Evolutionary conservation across 2,329 filamentous ascomycete genomes (phyloP).

Genomic region (Epichloe coenophiala): DNA sequence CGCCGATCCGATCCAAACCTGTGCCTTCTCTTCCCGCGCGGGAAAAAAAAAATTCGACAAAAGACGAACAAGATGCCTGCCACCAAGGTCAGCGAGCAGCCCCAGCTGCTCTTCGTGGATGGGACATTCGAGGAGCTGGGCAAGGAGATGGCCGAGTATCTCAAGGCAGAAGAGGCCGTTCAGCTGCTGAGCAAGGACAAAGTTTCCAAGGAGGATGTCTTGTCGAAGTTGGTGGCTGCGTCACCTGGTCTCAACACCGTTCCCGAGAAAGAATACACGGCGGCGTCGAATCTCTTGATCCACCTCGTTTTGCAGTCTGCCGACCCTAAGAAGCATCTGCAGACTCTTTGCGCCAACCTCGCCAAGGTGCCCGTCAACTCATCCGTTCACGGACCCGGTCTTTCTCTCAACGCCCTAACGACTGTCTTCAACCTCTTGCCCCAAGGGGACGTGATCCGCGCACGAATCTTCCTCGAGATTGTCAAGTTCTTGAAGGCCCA

Average conservation of each 20-base stretch:
- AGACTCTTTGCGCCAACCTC: constrained; percentile 79
- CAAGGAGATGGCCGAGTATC: constrained; percentile 87
- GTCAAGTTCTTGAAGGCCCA: constrained; percentile 66
- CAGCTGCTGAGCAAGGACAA: constrained; percentile 59
- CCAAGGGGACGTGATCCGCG: constrained; percentile 64
- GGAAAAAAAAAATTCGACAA: constrained; percentile 1
- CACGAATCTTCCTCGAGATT: constrained; percentile 82
- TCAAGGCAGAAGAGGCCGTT: constrained; percentile 71
- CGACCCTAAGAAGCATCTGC: constrained; percentile 74
- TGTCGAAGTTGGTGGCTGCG: constrained; percentile 79
- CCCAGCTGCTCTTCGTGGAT: constrained; percentile 65
- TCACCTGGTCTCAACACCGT: constrained; percentile 67
- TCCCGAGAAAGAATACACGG: constrained; percentile 92
- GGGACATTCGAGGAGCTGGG: constrained; percentile 86
- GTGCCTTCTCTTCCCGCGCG: not conserved
- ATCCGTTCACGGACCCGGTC: constrained; percentile 67
- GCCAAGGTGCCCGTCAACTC: constrained; percentile 76
- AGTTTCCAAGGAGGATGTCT: constrained; percentile 59
- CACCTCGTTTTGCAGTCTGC: constrained; percentile 81
- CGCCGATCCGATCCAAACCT: not conserved
- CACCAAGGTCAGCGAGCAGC: constrained; percentile 32
- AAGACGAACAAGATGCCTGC: constrained; percentile 12
- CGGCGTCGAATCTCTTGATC: constrained; percentile 92
- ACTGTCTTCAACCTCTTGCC: constrained; percentile 93
- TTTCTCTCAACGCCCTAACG: constrained; percentile 81